Conservation (phyloP, 2,329 filamentous ascomycete species). For the Diplodia corticola region DNA sequence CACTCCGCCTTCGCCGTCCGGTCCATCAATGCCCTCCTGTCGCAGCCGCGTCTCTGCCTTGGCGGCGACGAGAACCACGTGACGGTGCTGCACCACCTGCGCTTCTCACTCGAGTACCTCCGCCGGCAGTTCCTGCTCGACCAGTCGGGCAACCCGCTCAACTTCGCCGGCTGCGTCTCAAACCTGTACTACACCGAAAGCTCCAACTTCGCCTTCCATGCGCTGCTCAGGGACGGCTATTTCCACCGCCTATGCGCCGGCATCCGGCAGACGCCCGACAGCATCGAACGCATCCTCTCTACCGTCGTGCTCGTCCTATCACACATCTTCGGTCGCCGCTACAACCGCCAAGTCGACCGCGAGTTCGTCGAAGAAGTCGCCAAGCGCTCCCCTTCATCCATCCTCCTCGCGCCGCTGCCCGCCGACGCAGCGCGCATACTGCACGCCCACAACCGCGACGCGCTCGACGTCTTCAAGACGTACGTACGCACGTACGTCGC, state of each 20-base stretch:
- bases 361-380: slow-evolving; percentile 52
- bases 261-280: slow-evolving; percentile 52
- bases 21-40: slow-evolving; percentile 66
- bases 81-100: slow-evolving; percentile 71
- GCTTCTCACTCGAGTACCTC: slow-evolving; percentile 80
- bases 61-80: slow-evolving; percentile 68
- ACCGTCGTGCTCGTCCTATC: slow-evolving; percentile 68
- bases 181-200: slow-evolving; percentile 79
- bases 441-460: slow-evolving; percentile 63
- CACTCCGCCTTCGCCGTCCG: slow-evolving; percentile 62
- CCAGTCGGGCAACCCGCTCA: slow-evolving; percentile 61
- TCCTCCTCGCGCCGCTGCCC: slow-evolving; percentile 67
- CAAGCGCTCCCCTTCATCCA: slow-evolving; percentile 60
- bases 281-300: slow-evolving; percentile 53
- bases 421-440: slow-evolving; percentile 58
- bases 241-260: slow-evolving; percentile 64
- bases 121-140: slow-evolving; percentile 67
- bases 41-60: slow-evolving; percentile 68
- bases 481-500: slow-evolving; percentile 70
- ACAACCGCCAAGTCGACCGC: slow-evolving; percentile 49
- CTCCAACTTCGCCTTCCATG: slow-evolving; percentile 74
- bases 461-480: slow-evolving; percentile 63
- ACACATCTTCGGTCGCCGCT: slow-evolving; percentile 67
- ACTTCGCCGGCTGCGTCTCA: slow-evolving; percentile 69
- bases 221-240: slow-evolving; percentile 69